Conservation (phyloP, 306 rosid genomes). For the Oemleria cerasiformis region DNA sequence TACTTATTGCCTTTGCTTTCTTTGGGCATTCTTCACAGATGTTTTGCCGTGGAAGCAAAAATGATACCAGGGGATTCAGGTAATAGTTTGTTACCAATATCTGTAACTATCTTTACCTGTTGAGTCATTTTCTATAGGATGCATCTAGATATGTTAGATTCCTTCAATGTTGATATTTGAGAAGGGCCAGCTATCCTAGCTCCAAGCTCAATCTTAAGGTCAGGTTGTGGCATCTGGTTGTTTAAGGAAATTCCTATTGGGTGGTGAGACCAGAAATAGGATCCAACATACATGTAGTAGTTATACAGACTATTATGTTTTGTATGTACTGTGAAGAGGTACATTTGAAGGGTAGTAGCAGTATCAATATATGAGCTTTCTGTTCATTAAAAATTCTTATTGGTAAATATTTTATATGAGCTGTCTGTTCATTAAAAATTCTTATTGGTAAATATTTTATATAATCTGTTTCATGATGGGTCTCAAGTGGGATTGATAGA, state of each 20-base stretch:
- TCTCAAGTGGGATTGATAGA: neutral
- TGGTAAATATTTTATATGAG: no score
- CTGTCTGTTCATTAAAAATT: neutral
- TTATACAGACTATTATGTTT: neutral
- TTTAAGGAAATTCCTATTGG: neutral
- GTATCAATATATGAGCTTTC: no score
- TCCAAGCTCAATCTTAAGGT: neutral
- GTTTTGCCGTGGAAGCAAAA: constrained; percentile 95
- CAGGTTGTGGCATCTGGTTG: neutral
- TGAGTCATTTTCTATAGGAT: neutral
- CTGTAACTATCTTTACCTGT: neutral
- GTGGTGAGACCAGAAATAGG: neutral
- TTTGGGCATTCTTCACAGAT: constrained; percentile 50
- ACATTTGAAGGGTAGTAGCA: no score
- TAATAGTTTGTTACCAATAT: constrained; percentile 33
- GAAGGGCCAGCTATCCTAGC: neutral
- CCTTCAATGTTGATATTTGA: neutral
- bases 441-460: no score
- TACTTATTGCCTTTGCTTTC: constrained; percentile 28
- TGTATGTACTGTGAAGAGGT: neutral
- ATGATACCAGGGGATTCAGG: constrained; percentile 92
- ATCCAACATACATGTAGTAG: neutral
- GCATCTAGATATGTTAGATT: neutral
- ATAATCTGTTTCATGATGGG: neutral
- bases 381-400: no score